Evolutionary conservation across 768 basidiomycete genomes (phyloP).

Genomic region (Agrocybe praecox): DNA sequence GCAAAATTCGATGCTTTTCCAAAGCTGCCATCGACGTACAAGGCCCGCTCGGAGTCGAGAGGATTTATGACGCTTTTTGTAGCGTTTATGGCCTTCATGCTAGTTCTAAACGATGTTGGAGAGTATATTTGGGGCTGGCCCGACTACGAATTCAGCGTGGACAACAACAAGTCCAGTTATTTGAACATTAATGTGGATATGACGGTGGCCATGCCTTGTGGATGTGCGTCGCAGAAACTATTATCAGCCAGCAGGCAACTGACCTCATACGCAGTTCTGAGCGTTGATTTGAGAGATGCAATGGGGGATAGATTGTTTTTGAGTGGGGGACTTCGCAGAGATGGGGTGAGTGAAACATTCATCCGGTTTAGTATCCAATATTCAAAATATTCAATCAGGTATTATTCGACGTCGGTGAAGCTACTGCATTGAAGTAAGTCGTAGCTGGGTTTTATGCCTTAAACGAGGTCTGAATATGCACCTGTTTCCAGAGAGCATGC

Average conservation of each 20-base stretch:
- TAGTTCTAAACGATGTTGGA: slow-evolving; percentile 85
- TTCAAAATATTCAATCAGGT: background rate
- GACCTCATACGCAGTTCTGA: slow-evolving; percentile 56
- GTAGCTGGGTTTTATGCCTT: background rate
- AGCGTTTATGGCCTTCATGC: slow-evolving; percentile 61
- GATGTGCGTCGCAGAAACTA: slow-evolving; percentile 59
- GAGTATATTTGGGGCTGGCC: slow-evolving; percentile 96
- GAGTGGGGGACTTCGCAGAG: slow-evolving; percentile 75
- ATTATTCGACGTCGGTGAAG: slow-evolving; percentile 81
- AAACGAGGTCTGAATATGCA: background rate
- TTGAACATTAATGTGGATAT: slow-evolving; percentile 92
- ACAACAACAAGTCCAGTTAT: slow-evolving; percentile 56
- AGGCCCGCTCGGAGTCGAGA: slow-evolving; percentile 73
- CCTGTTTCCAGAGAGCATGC: slow-evolving; percentile 57
- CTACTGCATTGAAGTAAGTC: slow-evolving; percentile 64
- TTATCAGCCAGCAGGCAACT: background rate
- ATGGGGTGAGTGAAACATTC: slow-evolving; percentile 61
- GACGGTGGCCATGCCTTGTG: slow-evolving; percentile 91
- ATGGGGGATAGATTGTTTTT: slow-evolving; percentile 92
- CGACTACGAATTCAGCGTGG: slow-evolving; percentile 87
- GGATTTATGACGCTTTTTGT: slow-evolving; percentile 83
- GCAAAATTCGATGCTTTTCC: slow-evolving; percentile 86
- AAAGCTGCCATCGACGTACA: slow-evolving; percentile 83
- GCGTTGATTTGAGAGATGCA: slow-evolving; percentile 88
- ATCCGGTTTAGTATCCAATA: background rate